Percentiles rank a stretch among this genome's conserved stretches.
Conservation (phyloP, 257 asterid species). For the Verbascum thapsus region DNA sequence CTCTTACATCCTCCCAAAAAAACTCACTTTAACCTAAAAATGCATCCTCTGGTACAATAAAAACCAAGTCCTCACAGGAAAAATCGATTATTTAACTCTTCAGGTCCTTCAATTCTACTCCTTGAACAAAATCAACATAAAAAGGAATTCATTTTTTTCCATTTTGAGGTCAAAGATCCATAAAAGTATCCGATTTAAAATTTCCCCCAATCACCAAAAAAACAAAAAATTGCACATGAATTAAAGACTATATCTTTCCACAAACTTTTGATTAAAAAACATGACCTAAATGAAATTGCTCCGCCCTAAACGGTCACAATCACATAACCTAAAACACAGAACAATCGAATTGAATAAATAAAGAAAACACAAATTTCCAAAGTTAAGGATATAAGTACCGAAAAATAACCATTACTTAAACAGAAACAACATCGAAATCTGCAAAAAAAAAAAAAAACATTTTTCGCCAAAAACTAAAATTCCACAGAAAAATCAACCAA, state of each 20-base stretch:
- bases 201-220: not conserved
- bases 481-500: not conserved
- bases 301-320: constrained; percentile 21
- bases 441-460: not conserved
- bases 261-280: not conserved
- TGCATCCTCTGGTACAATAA: not conserved
- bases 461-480: not conserved
- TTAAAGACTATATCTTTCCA: not conserved
- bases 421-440: not conserved
- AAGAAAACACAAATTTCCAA: not conserved
- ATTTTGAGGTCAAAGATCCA: not conserved
- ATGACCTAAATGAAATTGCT: not conserved
- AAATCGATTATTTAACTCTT: not conserved
- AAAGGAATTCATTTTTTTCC: not conserved
- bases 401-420: not conserved
- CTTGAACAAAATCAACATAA: not conserved
- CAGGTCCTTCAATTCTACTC: not conserved
- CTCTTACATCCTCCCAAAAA: not conserved
- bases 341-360: not conserved
- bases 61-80: not conserved
- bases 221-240: not conserved
- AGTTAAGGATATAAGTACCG: not conserved
- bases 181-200: not conserved
- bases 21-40: not conserved
- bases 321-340: not conserved